Percentiles rank a stretch among this genome's conserved stretches.
Conservation (phyloP, 306 rosid species). For the Heteromeles arbutifolia region DNA sequence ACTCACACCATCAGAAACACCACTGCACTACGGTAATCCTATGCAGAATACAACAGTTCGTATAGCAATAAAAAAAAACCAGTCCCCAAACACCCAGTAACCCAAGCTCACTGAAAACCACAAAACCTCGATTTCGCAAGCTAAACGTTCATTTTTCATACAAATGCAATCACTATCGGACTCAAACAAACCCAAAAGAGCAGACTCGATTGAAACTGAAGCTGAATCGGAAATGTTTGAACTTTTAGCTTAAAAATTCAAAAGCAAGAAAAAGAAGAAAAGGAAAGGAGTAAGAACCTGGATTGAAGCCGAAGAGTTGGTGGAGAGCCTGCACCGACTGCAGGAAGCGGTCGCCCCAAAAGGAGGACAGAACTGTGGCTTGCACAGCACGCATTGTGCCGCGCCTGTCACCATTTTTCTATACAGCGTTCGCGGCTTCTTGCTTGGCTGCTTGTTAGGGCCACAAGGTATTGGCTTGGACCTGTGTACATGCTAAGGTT, state of each 20-base stretch:
- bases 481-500: too few relatives aligned
- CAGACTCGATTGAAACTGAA: background rate
- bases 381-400: constrained; percentile 35
- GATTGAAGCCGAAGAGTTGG: constrained; percentile 39
- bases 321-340: constrained; percentile 47
- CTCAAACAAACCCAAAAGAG: background rate
- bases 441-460: background rate
- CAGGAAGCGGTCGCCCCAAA: constrained; percentile 30
- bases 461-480: too few relatives aligned
- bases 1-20: background rate
- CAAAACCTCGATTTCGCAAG: background rate
- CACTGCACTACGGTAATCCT: background rate
- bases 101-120: background rate
- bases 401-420: constrained; percentile 23
- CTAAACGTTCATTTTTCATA: background rate
- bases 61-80: background rate
- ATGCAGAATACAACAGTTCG: background rate
- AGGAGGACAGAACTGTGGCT: constrained; percentile 38
- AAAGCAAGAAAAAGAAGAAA: background rate
- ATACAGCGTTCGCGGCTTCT: background rate
- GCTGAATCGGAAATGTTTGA: background rate
- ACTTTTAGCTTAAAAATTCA: background rate
- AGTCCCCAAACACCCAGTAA: background rate
- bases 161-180: background rate
- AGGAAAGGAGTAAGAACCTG: constrained; percentile 31